Evolutionary conservation across 2,329 filamentous ascomycete species (phyloP), one percentile per base, ranked within the genome.

Genomic region (Trichophyton verrucosum): DNA sequence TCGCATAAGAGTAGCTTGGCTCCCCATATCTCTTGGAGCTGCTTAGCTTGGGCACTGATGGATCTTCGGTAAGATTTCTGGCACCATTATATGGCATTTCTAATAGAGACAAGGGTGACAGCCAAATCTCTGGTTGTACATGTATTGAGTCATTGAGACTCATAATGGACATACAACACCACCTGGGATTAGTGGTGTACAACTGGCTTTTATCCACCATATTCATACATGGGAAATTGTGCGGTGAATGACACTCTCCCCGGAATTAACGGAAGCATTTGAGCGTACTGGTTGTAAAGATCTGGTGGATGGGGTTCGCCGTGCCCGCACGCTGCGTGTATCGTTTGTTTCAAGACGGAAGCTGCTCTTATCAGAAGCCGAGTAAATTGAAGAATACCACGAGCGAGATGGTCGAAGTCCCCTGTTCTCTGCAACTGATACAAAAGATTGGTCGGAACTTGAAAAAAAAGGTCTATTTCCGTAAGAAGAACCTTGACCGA

Each of bases 231-330:
- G 66, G 7, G 69, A 66, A 58, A 72, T 68, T 22, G 68, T 65
- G 36, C 75, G 64, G 15, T 71, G 72, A 64, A 76, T 74, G n/a
- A 76, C 73, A 64, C 74, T 76, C 11, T 70, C 72, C 30, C 63
- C 70, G 3, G 72, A 74, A 60, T 68, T 71, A 44, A 66, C 65
- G 22, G 74, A 75, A 20, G 68, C 63, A 53, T 66, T 68, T 15
- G 73, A 75, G 33, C 63, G 67, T 22, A 71, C 62, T 30, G 67
- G 70, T 20, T 68, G 68, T 22, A 76, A 62, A 24, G 74, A 74
- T 40, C 64, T 69, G 33, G 64, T 68, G 49, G 73, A 76, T n/a
- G 71, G 71, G 8, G 72, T 73, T 17, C 44, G 56, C 49, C n/a
- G 49, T 20, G 47, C 58, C 7, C 58, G 60, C 27, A 63, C 59